A percentile compares a stretch with the other conserved stretches of the same genome.
These are phyloP conservation scores for Suillus alpinus DNA, from an alignment of 768 basidiomycete species.

Conservation along the genomic window DNA sequence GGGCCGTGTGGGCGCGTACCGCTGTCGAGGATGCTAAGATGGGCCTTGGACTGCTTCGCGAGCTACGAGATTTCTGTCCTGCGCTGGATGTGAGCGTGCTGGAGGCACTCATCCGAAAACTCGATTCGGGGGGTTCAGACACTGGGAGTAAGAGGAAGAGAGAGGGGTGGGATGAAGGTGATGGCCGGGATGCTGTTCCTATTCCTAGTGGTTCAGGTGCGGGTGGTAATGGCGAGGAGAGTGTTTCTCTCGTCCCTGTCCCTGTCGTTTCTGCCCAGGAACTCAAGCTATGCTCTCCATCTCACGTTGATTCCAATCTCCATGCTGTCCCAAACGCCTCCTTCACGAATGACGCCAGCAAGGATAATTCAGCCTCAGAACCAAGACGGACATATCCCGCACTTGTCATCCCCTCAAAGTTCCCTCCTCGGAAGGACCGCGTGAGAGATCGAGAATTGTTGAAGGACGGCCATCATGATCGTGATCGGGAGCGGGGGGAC, in stretches of 20 bases:
- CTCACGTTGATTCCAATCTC: not conserved
- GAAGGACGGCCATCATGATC: not conserved
- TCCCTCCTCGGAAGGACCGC: not conserved
- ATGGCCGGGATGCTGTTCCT: not conserved
- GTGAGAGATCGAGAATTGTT: not conserved
- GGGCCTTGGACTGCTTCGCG: slow-evolving; percentile 44
- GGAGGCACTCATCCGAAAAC: not conserved
- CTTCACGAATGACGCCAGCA: not conserved
- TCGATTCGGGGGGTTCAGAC: not conserved
- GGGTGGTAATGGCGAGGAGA: not conserved
- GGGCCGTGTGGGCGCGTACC: slow-evolving; percentile 42
- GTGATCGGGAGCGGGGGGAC: not conserved
- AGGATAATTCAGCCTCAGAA: not conserved
- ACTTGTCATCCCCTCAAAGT: not conserved
- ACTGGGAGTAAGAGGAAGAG: not conserved
- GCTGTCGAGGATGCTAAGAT: slow-evolving; percentile 46
- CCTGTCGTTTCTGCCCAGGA: not conserved
- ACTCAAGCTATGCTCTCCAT: not conserved
- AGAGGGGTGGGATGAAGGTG: slow-evolving; percentile 1
- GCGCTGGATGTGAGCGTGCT: slow-evolving; percentile 3
- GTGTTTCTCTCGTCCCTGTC: not conserved
- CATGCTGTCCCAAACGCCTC: not conserved
- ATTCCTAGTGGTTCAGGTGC: not conserved
- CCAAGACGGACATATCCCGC: not conserved
- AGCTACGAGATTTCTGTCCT: slow-evolving; percentile 12